Conservation (phyloP, 139 green algal genomes). For the Mesotaenium endlicherianum region DNA sequence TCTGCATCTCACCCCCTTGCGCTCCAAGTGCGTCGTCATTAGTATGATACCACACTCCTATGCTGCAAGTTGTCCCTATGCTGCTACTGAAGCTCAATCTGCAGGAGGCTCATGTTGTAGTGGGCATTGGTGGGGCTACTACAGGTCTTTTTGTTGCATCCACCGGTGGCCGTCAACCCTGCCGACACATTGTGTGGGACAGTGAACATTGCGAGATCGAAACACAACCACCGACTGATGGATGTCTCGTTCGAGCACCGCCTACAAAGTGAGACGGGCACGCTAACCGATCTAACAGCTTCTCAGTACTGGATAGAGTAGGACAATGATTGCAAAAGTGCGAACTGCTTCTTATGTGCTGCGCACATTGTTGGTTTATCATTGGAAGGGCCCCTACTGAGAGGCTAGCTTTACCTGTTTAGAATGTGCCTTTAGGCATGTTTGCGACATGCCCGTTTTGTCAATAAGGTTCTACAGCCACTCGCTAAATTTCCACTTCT, state of each 20-base stretch:
- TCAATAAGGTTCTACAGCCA: too few relatives aligned
- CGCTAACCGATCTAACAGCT: neutral
- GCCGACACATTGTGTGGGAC: conserved; percentile 52
- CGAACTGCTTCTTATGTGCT: neutral
- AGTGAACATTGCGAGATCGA: conserved; percentile 65
- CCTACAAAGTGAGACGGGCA: neutral
- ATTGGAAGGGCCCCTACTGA: neutral
- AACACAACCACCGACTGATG: conserved; percentile 87
- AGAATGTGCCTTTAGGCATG: neutral
- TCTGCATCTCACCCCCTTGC: conserved; percentile 55
- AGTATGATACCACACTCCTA: conserved; percentile 2
- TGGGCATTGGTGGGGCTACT: conserved; percentile 16
- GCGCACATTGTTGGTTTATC: neutral
- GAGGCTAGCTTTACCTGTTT: neutral
- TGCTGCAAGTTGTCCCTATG: neutral
- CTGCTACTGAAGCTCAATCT: conserved; percentile 6
- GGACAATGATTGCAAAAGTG: neutral
- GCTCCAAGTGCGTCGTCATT: neutral
- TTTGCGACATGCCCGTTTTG: too few relatives aligned
- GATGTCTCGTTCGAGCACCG: conserved; percentile 11
- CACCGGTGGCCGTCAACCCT: conserved; percentile 61
- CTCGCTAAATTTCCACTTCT: too few relatives aligned
- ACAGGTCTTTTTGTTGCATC: conserved; percentile 63
- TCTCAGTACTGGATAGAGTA: conserved; percentile 25
- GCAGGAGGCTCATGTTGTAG: conserved; percentile 4